A percentile compares a stretch with the other conserved stretches of the same genome.
Evolutionary conservation across 2,329 filamentous ascomycete genomes (phyloP).

Genomic region (Ophiocordyceps sinensis): DNA sequence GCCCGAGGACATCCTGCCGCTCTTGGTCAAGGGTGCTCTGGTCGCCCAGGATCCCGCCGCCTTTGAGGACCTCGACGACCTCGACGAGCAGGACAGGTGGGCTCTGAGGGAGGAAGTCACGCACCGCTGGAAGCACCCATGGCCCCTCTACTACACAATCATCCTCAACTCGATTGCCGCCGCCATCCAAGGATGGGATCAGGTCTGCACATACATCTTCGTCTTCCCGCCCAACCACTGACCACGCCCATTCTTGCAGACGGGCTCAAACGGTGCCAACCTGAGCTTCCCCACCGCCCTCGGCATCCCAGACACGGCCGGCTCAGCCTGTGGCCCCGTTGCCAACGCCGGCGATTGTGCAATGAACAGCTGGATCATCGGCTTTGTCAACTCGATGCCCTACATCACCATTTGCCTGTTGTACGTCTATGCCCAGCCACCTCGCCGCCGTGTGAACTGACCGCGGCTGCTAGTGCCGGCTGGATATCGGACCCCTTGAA

Average conservation of each 20-base stretch:
- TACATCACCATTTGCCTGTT: constrained; percentile 27
- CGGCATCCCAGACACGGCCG: constrained; percentile 22
- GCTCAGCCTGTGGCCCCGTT: constrained; percentile 15
- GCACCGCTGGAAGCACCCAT: constrained; percentile 44
- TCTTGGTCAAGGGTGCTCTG: constrained; percentile 23
- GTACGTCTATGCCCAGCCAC: constrained; percentile 13
- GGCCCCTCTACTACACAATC: constrained; percentile 32
- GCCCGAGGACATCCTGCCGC: constrained; percentile 25
- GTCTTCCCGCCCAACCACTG: no score
- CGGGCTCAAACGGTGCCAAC: constrained; percentile 32
- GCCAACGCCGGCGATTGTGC: constrained; percentile 21
- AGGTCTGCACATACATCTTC: constrained; percentile 13
- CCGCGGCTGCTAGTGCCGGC: constrained; percentile 24
- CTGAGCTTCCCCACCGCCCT: constrained; percentile 28
- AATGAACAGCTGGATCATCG: constrained; percentile 44
- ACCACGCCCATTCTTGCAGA: constrained; percentile 13
- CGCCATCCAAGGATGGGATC: constrained; percentile 34
- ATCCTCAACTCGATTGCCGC: constrained; percentile 37
- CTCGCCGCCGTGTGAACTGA: no score
- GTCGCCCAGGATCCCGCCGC: constrained; percentile 21
- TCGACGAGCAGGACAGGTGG: constrained; percentile 21
- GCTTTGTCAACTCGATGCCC: constrained; percentile 39
- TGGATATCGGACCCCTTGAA: constrained; percentile 52
- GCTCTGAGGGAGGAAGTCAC: constrained; percentile 30
- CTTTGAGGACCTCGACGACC: constrained; percentile 13